Evolutionary conservation across 352 stramenopile species (phyloP), one percentile per base, ranked within the genome.

Genomic region (Globisporangium spinosum): DNA sequence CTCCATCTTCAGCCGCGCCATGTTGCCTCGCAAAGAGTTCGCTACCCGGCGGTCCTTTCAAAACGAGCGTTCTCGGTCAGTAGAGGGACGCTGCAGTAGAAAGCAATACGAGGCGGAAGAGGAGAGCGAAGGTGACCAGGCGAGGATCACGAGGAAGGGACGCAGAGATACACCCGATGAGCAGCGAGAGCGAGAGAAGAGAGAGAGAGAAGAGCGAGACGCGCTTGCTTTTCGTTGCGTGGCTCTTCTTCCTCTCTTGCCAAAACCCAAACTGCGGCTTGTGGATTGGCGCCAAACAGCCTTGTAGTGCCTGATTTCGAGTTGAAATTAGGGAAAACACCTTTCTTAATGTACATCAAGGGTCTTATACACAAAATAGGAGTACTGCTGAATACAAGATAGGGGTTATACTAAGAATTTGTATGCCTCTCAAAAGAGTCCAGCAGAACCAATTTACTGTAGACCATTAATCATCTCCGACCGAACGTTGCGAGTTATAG

Each of bases 1-100:
- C 58, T 71, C 66, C 34, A 40, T 38, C 35, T 71, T 71, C 25
- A 71, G 22, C 8, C 66, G 49, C 60, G 38, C 66, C 66, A 71
- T 71, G 47, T 27, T 38, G 32, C 8, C 20, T 54, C 45, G 45
- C n/a, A 2, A 17, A n/a, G n/a, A 22, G 29, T 51, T 20, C 43
- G 1, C 43, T 17, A 12, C 15, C 15, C 43, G 17, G 22, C 43
- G 17, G 7, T 51, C 17, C 15, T 22, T 77, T 96, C 25, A 38
- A 38, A 12, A 38, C 6, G 32, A 38, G 32, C 5, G 32, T 38
- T 38, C 32, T 38, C 32, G 4, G 32, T 38, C 32, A 38, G 32
- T 10, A 38, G 32, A 38, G 32, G 32, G 32, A 38, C 32, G 32
- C 32, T 38, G 7, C 32, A 38, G 32, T 9, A 38, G 7, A 38